A percentile compares a stretch with the other conserved stretches of the same genome.
Conservation (phyloP, 179 eudicot species). For the Sideroxylon spinosum region DNA sequence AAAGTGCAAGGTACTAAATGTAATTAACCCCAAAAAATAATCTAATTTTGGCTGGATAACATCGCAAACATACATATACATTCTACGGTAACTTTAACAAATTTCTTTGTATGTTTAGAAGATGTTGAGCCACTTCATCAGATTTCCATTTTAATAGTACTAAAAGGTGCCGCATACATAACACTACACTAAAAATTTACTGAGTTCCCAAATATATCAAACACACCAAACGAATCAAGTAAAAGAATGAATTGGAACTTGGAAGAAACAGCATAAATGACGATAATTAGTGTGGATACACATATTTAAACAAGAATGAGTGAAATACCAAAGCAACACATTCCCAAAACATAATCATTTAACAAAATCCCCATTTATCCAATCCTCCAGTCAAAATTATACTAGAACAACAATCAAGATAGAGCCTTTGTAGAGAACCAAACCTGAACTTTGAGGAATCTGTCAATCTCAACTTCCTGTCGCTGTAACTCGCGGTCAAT, state of each 20-base stretch:
- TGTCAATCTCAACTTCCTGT: constrained; percentile 56
- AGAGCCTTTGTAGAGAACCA: neutral
- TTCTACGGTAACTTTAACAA: neutral
- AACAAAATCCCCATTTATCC: neutral
- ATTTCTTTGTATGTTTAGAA: neutral
- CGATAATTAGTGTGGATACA: neutral
- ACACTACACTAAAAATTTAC: neutral
- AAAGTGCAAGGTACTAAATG: neutral
- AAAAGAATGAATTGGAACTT: neutral
- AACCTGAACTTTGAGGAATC: constrained; percentile 53
- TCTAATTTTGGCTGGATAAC: neutral
- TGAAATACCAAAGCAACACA: neutral
- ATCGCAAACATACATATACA: neutral
- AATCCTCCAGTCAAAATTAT: neutral
- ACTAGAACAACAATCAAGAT: neutral
- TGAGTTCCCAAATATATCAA: neutral
- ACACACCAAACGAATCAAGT: neutral
- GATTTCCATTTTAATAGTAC: neutral
- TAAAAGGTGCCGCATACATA: neutral
- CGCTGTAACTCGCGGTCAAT: constrained; percentile 46
- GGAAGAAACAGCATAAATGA: neutral
- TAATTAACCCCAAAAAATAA: neutral
- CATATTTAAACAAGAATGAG: neutral
- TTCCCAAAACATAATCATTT: neutral
- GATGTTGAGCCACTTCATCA: neutral